Evolutionary conservation across 2,329 filamentous ascomycete species (phyloP).

Genomic region (Ascochyta rabiei): DNA sequence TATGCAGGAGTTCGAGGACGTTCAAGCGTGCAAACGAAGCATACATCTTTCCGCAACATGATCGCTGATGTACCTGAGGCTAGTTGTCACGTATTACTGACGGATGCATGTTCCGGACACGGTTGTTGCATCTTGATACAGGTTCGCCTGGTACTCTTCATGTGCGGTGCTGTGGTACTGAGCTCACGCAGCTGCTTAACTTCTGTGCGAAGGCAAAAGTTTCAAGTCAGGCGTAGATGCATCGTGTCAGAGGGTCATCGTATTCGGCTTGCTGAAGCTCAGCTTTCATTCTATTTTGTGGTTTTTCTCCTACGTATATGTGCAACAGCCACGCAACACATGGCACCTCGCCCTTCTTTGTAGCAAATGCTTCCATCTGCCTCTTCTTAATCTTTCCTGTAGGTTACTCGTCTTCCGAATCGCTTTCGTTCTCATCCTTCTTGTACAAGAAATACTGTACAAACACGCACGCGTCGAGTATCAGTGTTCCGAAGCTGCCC

Average conservation of each 20-base stretch:
- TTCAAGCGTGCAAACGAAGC: neutral
- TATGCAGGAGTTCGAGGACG: neutral
- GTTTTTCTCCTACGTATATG: neutral
- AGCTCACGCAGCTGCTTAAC: too few relatives aligned
- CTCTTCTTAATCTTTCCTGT: neutral
- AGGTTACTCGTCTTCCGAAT: slow-evolving; percentile 38
- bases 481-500: slow-evolving; percentile 84
- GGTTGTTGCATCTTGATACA: neutral
- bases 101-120: neutral
- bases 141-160: too few relatives aligned
- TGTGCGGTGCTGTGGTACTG: too few relatives aligned
- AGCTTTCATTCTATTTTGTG: neutral
- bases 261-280: neutral
- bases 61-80: neutral
- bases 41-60: neutral
- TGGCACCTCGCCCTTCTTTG: neutral
- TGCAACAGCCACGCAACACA: neutral
- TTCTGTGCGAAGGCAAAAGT: too few relatives aligned
- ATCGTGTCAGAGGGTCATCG: too few relatives aligned
- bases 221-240: too few relatives aligned
- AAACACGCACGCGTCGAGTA: slow-evolving; percentile 86
- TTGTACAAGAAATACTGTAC: slow-evolving; percentile 89
- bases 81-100: neutral
- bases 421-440: slow-evolving; percentile 51
- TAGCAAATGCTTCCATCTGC: neutral